Percentiles rank a stretch among this genome's conserved stretches.
phyloP scores from a whole-genome alignment of 179 eudicot species.

The Amaranthus tricolor region DNA sequence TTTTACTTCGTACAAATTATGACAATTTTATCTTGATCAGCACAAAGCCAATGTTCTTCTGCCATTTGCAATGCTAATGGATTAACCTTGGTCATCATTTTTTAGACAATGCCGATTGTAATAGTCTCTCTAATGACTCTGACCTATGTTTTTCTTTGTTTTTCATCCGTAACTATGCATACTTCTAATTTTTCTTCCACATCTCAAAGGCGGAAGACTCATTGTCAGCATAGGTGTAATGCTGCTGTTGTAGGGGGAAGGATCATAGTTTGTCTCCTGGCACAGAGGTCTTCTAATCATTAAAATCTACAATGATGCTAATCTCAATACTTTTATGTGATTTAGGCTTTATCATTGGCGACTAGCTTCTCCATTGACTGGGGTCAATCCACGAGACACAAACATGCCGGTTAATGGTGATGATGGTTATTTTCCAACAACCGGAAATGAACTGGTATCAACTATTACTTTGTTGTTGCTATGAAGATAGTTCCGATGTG shows the following conservation, averaged over 20 bases:
- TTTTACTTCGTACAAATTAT: too few relatives aligned
- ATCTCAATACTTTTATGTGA: conserved; percentile 7
- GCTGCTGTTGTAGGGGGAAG: not conserved
- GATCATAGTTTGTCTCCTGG: not conserved
- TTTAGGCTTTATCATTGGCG: conserved; percentile 67
- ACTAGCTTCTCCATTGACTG: conserved; percentile 82
- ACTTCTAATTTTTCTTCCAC: not conserved
- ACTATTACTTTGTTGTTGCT: conserved; percentile 7
- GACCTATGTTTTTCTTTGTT: too few relatives aligned
- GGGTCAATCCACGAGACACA: conserved; percentile 73
- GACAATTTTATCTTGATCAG: too few relatives aligned
- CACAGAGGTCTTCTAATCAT: not conserved
- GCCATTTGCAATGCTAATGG: too few relatives aligned
- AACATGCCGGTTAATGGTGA: conserved; percentile 86
- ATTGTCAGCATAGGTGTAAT: not conserved
- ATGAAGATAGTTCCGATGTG: conserved; percentile 7
- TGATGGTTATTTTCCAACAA: conserved; percentile 82
- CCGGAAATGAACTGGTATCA: conserved; percentile 84
- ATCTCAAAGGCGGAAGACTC: not conserved
- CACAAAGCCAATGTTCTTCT: too few relatives aligned
- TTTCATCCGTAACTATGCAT: too few relatives aligned
- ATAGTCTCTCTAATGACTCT: not conserved
- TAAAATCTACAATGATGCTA: conserved; percentile 1
- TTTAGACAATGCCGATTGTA: not conserved
- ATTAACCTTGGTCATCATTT: not conserved